Base-by-base conservation (phyloP, 106 monocot species). In the Chionographis japonica region DNA sequence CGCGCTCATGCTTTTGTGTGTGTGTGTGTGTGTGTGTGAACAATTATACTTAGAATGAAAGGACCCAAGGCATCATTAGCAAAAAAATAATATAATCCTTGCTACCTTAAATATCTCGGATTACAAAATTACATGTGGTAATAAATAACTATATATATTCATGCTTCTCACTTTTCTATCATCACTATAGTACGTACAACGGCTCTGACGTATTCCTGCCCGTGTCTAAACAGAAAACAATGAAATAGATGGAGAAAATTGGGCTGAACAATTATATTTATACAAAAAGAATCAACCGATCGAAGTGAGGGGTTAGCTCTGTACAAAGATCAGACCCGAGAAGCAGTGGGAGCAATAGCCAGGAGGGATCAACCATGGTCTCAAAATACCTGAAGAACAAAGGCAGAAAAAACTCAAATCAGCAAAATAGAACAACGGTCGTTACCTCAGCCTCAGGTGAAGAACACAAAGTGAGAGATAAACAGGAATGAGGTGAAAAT, bases 351-450 rank as follows among this genome's bases (percentile, higher is more conserved):
- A 17, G 52, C 51, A 38, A 3, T 53, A 68, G 38, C 64, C 46
- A n/a, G 62, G 12, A 66, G 56, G 74, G 49, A 62, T 46, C 43
- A 42, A n/a, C 61, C 42, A 43, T 66, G 74, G 72, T 35, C 54
- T 67, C n/a, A 51, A 69, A 63, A 50, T 39, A 37, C 56, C 76
- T 76, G 76, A 17, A 68, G 50, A 54, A 17, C 4, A 61, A 14
- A 71, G 16, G 4, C 37, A 69, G 43, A 16, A 58, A 42, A 17
- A 2, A 0, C 39, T 27, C 20, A 41, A 3, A 61, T 54, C 9
- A 68, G 41, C 7, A 51, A 58, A 46, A 42, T 3, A 4, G n/a
- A 2, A 3, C 17, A 46, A 20, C 18, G 2, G 8, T 27, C 19
- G 4, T 18, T 20, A n/a, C 6, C 20, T 15, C 4, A 27, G 58